Evolutionary conservation across 1,139 yeast genomes (phyloP), one percentile per base, ranked within the genome.

Genomic region (Hemisphaericaspora lyxosophila): DNA sequence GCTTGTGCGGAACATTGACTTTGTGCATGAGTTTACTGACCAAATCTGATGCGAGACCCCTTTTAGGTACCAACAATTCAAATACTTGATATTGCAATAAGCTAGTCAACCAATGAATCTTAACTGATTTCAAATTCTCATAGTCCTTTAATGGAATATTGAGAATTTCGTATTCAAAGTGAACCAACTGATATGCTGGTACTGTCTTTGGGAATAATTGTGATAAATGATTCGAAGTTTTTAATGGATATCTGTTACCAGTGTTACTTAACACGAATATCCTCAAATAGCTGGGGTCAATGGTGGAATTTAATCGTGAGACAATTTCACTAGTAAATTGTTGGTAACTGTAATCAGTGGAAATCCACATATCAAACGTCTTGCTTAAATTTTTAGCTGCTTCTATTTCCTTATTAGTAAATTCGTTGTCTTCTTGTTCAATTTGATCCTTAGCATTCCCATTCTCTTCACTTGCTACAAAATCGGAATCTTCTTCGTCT

Each of bases 121-220:
- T 78, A 27, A 90, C 63, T 7, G 78, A 62, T 44, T 79, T 78
- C 79, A 88, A 77, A 47, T 76, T 80, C 59, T 94, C 98, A 50
- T 84, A 75, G 45, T 89, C 95, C 26, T 68, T 73, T 43, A 92
- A 65, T 5, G 90, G 80, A 34, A 89, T 81, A 31, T 80, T 83
- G 51, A 94, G 71, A 1, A 85, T 63, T 53, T 90, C 96, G 56
- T 85, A 92, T 49, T 81, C 86, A 49, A 83, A 74, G 8, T 73
- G 67, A 57, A 62, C 63, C 36, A 57, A 62, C 41, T 64, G 75
- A 44, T 68, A 73, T 42, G 66, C 77, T 34, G 73, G 72, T 46
- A 67, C 67, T 16, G 68, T 65, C 47, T 72, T 76, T 3, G 78
- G 71, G 46, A 82, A 69, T 47, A 75, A 51, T 40, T 68, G 72